These are phyloP conservation scores for Candida khao-thaluensis DNA, from an alignment of 805 yeast genomes.

Conservation along the genomic window DNA sequence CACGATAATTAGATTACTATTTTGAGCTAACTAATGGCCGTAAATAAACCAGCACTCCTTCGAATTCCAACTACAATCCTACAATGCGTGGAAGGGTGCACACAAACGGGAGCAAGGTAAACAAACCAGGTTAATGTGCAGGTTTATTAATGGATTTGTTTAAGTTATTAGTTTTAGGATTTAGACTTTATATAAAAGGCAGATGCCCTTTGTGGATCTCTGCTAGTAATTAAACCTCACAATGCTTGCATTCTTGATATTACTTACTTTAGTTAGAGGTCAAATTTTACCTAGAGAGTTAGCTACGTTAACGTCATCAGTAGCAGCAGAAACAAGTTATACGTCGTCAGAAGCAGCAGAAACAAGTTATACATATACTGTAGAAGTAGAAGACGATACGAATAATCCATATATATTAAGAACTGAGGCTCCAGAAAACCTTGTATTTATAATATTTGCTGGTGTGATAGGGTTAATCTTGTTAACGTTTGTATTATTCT, in stretches of 20 bases:
- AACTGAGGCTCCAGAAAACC: constrained; percentile 28
- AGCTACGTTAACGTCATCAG: constrained; percentile 14
- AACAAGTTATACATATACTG: constrained; percentile 11
- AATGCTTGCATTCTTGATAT: not conserved
- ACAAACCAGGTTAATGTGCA: constrained; percentile 1
- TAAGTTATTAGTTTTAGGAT: not conserved
- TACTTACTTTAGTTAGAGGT: not conserved
- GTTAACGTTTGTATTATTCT: constrained; percentile 19
- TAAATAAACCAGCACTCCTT: constrained; percentile 4
- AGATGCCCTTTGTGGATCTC: no score
- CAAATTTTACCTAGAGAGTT: constrained; percentile 6
- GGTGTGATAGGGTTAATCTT: constrained; percentile 25
- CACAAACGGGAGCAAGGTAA: constrained; percentile 1
- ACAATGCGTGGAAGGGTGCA: constrained; percentile 5
- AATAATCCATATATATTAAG: constrained; percentile 32
- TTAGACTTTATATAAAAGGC: constrained; percentile 2
- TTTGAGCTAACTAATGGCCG: constrained; percentile 3
- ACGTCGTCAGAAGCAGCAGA: constrained; percentile 3
- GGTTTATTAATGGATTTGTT: not conserved
- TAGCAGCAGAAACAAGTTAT: constrained; percentile 6
- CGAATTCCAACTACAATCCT: not conserved
- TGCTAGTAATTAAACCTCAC: no score
- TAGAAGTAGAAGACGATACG: constrained; percentile 10
- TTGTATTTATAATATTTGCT: constrained; percentile 46
- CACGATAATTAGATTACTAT: constrained; percentile 6